Evolutionary conservation across 2,329 filamentous ascomycete genomes (phyloP), one percentile per base, ranked within the genome.

Genomic region (Fusarium tuaranense): DNA sequence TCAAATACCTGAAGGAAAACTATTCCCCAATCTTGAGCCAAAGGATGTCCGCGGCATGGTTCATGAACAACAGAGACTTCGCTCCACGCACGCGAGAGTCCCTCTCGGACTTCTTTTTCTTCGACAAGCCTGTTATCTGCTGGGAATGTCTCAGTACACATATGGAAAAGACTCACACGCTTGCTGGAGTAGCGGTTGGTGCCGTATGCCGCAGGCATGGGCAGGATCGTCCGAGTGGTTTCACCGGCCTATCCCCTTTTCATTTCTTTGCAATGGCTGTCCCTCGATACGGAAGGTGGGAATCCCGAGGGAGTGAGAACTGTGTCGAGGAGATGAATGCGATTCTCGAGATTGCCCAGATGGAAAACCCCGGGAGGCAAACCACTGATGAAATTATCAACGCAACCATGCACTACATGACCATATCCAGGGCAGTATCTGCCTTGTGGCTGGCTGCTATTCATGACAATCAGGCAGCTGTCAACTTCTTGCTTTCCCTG

Each of bases 221-320:
- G 10, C 1, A 5, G 5, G 39, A 12, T 8, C 41, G 5, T 7
- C 6, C 20, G 1, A 22, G 0, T 22, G 13, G 41, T 2, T 22
- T 14, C 14, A 22, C 39, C 12, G 41, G 41, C 3, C 12, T 25
- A 8, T 46, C 41, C 7, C 41, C 41, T 22, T 46, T 46, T 22
- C 41, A 46, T 16, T 46, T 46, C 41, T 46, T 46, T 4, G n/a
- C 41, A 7, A 46, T 46, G 12, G 41, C 41, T 2, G 13, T 46
- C 20, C 41, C 20, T 7, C 12, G 20, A 14, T 12, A 0, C 14
- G n/a, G 10, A 22, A 46, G 7, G 13, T 46, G n/a, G 41, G 8
- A 5, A 6, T 7, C n/a, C 1, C 41, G 41, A 14, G n/a, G 4
- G n/a, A 7, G 10, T 1, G 20, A 46, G 6, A 5, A 46, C 41